Percentiles rank a stretch among this genome's conserved stretches.
Evolutionary conservation across 139 green algal species (phyloP).

Genomic region (Ettlia oleoabundans): DNA sequence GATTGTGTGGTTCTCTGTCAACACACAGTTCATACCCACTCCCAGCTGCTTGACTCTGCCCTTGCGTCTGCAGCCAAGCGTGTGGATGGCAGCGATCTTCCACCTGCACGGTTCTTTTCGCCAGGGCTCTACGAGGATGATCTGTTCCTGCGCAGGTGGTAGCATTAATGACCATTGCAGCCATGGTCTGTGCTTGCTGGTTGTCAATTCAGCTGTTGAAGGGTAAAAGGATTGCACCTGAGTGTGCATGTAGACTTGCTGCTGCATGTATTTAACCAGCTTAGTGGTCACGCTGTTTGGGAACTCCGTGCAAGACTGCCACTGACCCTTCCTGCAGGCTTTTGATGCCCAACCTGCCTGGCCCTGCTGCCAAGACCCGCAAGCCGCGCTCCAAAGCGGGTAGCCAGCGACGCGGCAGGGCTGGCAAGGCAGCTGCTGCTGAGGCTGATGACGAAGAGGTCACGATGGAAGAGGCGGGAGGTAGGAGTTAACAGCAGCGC

Average conservation of each 20-base stretch:
- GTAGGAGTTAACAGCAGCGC: no score
- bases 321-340: background rate
- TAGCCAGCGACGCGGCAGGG: background rate
- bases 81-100: constrained; percentile 30
- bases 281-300: no score
- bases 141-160: constrained; percentile 32
- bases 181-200: no score
- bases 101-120: background rate
- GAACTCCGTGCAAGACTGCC: background rate
- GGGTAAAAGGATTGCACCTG: no score
- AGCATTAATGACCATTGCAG: no score
- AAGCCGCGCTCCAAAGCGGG: background rate
- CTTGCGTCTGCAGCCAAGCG: constrained; percentile 13
- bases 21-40: background rate
- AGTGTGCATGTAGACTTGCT: no score
- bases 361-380: background rate
- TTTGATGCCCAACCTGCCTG: constrained; percentile 17
- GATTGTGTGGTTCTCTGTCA: background rate
- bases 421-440: background rate
- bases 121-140: constrained; percentile 14
- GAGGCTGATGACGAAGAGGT: background rate
- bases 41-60: background rate
- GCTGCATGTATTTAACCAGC: no score
- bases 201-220: no score
- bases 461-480: no score